These are phyloP conservation scores for Filobasidium wieringae DNA, from an alignment of 768 basidiomycete species.

Conservation along the genomic window DNA sequence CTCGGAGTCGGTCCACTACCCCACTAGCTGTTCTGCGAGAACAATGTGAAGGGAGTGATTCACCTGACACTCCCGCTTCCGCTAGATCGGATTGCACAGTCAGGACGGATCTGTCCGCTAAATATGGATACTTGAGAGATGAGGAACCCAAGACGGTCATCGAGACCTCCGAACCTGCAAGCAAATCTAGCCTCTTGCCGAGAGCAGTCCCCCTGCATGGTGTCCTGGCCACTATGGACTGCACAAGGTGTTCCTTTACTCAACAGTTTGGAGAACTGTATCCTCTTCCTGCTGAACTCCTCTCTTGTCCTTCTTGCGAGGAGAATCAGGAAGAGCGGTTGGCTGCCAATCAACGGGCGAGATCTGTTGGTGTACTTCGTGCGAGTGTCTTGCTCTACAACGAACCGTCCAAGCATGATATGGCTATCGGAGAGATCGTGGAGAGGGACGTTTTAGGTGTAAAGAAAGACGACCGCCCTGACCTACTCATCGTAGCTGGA, in stretches of 20 bases:
- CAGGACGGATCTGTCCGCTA: background rate
- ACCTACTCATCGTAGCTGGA: slow-evolving; percentile 76
- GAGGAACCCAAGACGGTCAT: background rate
- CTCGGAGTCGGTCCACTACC: background rate
- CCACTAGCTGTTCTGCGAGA: background rate
- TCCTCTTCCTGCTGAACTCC: slow-evolving; percentile 50
- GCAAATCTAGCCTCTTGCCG: slow-evolving; percentile 39
- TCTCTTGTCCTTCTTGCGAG: slow-evolving; percentile 68
- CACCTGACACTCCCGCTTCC: background rate
- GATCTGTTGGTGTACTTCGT: slow-evolving; percentile 67
- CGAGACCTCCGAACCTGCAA: background rate
- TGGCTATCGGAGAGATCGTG: slow-evolving; percentile 75
- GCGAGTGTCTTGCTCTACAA: slow-evolving; percentile 86
- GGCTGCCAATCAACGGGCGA: slow-evolving; percentile 61
- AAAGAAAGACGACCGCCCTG: slow-evolving; percentile 47
- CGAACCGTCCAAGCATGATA: slow-evolving; percentile 68
- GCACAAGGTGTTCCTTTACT: slow-evolving; percentile 64
- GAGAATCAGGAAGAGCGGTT: slow-evolving; percentile 57
- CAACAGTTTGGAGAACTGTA: slow-evolving; percentile 56
- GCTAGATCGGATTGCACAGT: background rate
- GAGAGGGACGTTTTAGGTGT: slow-evolving; percentile 62
- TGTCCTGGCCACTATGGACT: slow-evolving; percentile 64
- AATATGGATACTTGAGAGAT: background rate
- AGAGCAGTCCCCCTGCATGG: slow-evolving; percentile 85
- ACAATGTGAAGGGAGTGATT: background rate